Base-by-base conservation (phyloP, 345 rosid species). In the Zanthoxylum bungeanum region DNA sequence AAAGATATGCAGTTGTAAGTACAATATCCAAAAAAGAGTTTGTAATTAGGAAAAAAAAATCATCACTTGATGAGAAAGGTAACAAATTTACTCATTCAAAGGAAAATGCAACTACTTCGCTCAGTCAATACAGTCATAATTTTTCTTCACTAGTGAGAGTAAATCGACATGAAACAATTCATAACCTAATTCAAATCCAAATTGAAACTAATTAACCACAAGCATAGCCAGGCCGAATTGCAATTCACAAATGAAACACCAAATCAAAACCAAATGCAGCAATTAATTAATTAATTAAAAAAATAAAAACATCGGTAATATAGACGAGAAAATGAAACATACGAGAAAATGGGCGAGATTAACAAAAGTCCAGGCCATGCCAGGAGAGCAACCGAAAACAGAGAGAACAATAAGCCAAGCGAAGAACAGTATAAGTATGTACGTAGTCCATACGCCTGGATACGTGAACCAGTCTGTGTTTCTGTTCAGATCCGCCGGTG, bases 391-490 rank as follows among this genome's bases (percentile, higher is more conserved):
- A 52, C 81, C 79, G 36, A 80, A 84, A 75, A 91, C 60, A 59
- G 90, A 86, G 75, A 91, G 87, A 39, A 89, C 91, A 60, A 81
- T 71, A 34, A 91, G 87, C 97, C 97, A 91, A 0, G 85, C 78
- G 78, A 91, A 89, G 89, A 91, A 91, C 25, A 91, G 65, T 69
- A 90, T 81, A 5, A 88, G 85, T 56, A 92, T 92, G 56, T 89
- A 92, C 36, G 91, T 82, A 0, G 96, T 89, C 97, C 97, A 92
- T 0, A 92, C 97, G 4, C 95, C 97, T 0, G 97, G 92, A 65
- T 89, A 91, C 78, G 85, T 86, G 85, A 91, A 91, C 94, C 92
- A 91, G 79, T 88, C 95, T n/a, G 95, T 92, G 80, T 92, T 92
- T 85, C 81, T 76, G 68, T 92, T 92, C 82, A 89, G 89, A 88